These are phyloP conservation scores for Theileria annulata DNA, from an alignment of 169 alveolate genomes.

Conservation along the genomic window DNA sequence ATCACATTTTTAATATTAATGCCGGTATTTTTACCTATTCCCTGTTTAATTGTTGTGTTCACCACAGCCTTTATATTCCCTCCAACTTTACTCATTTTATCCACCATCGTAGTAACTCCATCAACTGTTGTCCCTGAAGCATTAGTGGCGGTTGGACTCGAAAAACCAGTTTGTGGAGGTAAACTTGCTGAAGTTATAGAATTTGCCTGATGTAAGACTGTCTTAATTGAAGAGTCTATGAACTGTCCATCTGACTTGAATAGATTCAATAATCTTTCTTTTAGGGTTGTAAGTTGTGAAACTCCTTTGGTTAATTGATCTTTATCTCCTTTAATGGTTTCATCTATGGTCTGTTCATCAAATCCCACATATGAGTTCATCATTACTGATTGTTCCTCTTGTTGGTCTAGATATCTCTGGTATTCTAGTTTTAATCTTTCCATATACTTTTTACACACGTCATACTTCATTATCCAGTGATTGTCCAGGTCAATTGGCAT, in stretches of 20 bases:
- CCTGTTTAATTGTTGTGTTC: slow-evolving; percentile 3
- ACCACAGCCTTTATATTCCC: slow-evolving; percentile 1
- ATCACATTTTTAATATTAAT: slow-evolving; percentile 1
- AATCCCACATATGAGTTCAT: slow-evolving; percentile 25
- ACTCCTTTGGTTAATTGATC: slow-evolving; percentile 41
- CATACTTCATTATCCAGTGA: slow-evolving; percentile 67
- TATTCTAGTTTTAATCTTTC: slow-evolving; percentile 46
- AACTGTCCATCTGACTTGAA: slow-evolving; percentile 59
- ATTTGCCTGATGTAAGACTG: slow-evolving; percentile 56
- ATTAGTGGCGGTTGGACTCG: too few species aligned
- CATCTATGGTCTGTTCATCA: slow-evolving; percentile 17
- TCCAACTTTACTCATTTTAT: slow-evolving; percentile 4
- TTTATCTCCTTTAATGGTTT: slow-evolving; percentile 13
- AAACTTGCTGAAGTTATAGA: slow-evolving; percentile 24
- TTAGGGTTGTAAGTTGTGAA: slow-evolving; percentile 36
- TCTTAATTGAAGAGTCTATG: slow-evolving; percentile 48
- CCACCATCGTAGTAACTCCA: not conserved
- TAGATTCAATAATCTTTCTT: slow-evolving; percentile 40
- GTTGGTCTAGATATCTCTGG: slow-evolving; percentile 38
- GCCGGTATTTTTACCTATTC: slow-evolving; percentile 12
- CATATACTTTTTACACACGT: slow-evolving; percentile 41
- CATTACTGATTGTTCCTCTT: slow-evolving; percentile 14
- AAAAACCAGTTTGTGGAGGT: too few species aligned
- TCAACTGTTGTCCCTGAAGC: not conserved
- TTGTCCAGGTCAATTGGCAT: slow-evolving; percentile 50